A percentile compares a stretch with the other conserved stretches of the same genome.
phyloP scores from a whole-genome alignment of 1,284 basidiomycete species.

The Stereum hirsutum region DNA sequence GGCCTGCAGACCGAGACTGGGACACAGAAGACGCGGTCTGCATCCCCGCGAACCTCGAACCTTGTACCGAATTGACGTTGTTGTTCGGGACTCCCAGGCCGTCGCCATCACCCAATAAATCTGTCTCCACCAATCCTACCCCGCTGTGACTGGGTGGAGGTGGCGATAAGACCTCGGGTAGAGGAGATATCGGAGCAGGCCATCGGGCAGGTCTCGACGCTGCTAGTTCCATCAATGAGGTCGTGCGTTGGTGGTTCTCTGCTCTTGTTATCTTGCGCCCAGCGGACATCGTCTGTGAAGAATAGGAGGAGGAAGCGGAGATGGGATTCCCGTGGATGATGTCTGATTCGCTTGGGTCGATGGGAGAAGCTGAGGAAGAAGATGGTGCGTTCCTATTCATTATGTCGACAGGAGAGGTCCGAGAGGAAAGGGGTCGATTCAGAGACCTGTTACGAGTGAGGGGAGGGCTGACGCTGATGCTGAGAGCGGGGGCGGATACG shows the following conservation, averaged over 20 bases:
- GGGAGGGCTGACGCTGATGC: no score
- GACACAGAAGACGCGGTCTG: no score
- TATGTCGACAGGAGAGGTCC: no score
- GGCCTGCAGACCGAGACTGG: no score
- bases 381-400: not conserved
- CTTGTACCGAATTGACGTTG: no score
- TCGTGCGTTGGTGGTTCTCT: not conserved
- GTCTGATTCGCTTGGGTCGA: not conserved
- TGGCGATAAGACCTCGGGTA: conserved; percentile 9
- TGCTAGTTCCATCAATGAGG: conserved; percentile 2
- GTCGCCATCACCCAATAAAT: not conserved
- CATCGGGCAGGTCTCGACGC: conserved; percentile 8
- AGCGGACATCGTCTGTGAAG: no score
- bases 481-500: no score
- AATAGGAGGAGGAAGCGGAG: not conserved
- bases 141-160: conserved; percentile 3
- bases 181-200: conserved; percentile 12
- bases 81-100: no score
- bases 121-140: not conserved
- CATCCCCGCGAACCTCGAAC: no score
- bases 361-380: not conserved
- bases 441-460: no score
- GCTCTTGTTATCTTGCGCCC: conserved; percentile 3
- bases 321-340: no score
- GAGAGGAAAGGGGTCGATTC: no score